Conservation (phyloP, 1,284 basidiomycete genomes). For the Hypsizygus ulmarius region DNA sequence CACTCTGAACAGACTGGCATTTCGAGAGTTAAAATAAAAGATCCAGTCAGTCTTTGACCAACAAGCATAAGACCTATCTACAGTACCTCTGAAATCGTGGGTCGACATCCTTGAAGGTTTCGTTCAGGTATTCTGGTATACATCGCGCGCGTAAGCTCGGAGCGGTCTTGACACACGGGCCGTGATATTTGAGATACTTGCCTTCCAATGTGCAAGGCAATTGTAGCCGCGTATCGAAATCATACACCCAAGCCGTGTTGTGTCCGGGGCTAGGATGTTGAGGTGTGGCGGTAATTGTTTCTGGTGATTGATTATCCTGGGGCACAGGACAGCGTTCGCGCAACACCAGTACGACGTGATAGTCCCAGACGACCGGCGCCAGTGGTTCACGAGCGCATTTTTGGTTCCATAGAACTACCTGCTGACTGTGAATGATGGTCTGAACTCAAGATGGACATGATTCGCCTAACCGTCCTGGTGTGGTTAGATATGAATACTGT, state of each 20-base stretch:
- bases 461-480: constrained; percentile 46
- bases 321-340: constrained; percentile 25
- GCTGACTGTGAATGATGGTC: constrained; percentile 2
- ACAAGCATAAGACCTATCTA: constrained; percentile 1
- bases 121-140: constrained; percentile 48
- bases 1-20: constrained; percentile 48
- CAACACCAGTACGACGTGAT: constrained; percentile 66
- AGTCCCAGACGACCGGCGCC: constrained; percentile 66
- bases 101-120: constrained; percentile 47
- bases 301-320: background rate
- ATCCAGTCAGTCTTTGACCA: background rate
- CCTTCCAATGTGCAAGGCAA: constrained; percentile 51
- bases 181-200: constrained; percentile 19
- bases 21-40: background rate
- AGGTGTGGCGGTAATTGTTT: background rate
- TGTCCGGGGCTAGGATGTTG: background rate
- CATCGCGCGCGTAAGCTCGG: background rate
- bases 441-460: background rate
- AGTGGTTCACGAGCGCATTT: constrained; percentile 36
- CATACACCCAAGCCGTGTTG: constrained; percentile 53
- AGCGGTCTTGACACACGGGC: background rate
- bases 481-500: constrained; percentile 68
- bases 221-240: constrained; percentile 54
- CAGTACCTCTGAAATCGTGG: constrained; percentile 52
- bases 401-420: constrained; percentile 70